Evolutionary conservation across 2,329 filamentous ascomycete genomes (phyloP).

Genomic region (Pseudocercospora vitis): DNA sequence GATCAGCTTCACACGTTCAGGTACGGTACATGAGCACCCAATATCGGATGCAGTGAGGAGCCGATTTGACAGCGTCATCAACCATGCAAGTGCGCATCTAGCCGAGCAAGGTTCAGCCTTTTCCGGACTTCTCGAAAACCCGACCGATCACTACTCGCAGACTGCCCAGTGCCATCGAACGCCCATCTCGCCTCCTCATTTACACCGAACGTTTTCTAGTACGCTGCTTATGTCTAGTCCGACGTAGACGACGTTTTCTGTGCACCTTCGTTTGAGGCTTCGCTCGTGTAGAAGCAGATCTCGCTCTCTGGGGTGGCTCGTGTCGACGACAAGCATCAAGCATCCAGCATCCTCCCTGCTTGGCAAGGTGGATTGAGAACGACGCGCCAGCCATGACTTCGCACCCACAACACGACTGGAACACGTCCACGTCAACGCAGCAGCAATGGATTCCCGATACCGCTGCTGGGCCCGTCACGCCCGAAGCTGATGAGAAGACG

Average conservation of each 20-base stretch:
- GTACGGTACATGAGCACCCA: neutral
- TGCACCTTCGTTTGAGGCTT: neutral
- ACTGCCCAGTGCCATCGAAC: neutral
- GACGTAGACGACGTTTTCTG: neutral
- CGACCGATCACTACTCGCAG: neutral
- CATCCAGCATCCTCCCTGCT: conserved; percentile 3
- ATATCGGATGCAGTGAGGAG: neutral
- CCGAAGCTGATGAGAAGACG: neutral
- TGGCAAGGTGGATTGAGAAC: conserved; percentile 1
- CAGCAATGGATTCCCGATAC: conserved; percentile 2
- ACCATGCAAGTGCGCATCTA: neutral
- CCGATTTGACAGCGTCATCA: conserved; percentile 2
- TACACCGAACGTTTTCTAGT: neutral
- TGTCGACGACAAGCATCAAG: neutral
- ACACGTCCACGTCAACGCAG: conserved; percentile 3
- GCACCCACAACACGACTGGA: neutral
- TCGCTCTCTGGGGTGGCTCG: neutral
- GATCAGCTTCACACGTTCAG: too few relatives aligned
- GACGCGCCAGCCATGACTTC: conserved; percentile 1
- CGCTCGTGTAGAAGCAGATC: too few relatives aligned
- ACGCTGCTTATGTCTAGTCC: neutral
- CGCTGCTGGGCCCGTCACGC: neutral
- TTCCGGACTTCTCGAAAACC: neutral
- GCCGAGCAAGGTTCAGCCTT: neutral
- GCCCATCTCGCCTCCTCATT: conserved; percentile 1